Base-by-base conservation (phyloP, 108 stramenopile species). In the Fragilaria crotonensis region DNA sequence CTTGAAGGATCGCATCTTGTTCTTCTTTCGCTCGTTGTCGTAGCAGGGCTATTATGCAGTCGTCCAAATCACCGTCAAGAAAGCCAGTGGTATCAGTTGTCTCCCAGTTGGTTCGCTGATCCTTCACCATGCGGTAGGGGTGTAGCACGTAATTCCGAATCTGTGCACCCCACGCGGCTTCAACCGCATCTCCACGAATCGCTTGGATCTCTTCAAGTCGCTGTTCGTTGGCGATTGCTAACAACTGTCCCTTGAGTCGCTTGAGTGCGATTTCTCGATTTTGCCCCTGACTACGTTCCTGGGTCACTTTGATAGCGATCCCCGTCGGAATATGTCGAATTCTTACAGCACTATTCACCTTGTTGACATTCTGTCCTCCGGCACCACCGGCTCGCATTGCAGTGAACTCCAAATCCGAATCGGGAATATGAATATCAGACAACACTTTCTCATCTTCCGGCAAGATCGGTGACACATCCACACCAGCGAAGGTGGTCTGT, bases 341-440 rank as follows among this genome's bases (percentile, higher is more conserved):
- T 33, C 98, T 81, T 1, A 99, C 96, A 9, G 94, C 98, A 25
- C 89, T 88, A 54, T 97, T 94, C n/a, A 97, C 96, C 68, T 96
- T 99, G 78, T 99, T 99, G n/a, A 99, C 98, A 66, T 95, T 94
- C 73, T 99, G 98, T n/a, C 98, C 98, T 9, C 98, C 98, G 25
- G 90, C 87, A 0, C 98, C 98, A 20, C 92, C 85, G 47, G 85
- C 71, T 5, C 90, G 63, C 85, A 96, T 85, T 22, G 86, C 80
- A 7, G 86, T 90, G 18, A 93, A 81, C 54, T 90, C 92, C 59
- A 89, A 62, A 27, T 93, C 95, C 45, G 66, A 60, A 26, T 86
- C 85, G 29, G 89, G 81, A 44, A 90, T 81, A 9, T 89, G 84
- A 47, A 95, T 63, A 18, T 78, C 89, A 0, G 48, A 7, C 26